A percentile compares a stretch with the other conserved stretches of the same genome.
phyloP scores from a whole-genome alignment of 352 stramenopile genomes.

The Salisapilia sapeloensis region DNA sequence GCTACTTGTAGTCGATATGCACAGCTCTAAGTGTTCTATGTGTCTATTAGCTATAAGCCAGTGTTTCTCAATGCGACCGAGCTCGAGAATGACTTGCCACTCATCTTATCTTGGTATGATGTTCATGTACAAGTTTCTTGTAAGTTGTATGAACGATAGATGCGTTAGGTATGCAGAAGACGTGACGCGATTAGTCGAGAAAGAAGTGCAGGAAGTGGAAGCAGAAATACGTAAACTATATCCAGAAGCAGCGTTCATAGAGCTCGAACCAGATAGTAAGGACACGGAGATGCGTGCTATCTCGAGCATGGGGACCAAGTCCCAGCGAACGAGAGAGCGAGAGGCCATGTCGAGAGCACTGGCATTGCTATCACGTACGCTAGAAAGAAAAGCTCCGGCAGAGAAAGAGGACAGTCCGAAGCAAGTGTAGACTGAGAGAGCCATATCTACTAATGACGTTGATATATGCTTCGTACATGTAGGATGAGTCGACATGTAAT shows the following conservation, averaged over 20 bases:
- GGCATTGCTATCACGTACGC: constrained; percentile 50
- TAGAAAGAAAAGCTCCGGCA: constrained; percentile 22
- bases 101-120: constrained; percentile 86
- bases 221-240: constrained; percentile 85
- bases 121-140: background rate
- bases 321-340: constrained; percentile 64
- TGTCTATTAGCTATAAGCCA: constrained; percentile 66
- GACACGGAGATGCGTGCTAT: constrained; percentile 77
- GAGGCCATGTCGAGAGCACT: constrained; percentile 69
- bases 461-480: too few relatives aligned
- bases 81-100: constrained; percentile 83
- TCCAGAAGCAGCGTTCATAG: constrained; percentile 92
- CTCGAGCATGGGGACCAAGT: constrained; percentile 65
- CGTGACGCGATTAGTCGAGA: constrained; percentile 91
- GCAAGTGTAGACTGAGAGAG: too few relatives aligned
- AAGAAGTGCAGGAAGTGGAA: constrained; percentile 93
- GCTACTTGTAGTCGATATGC: too few relatives aligned
- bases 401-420: too few relatives aligned
- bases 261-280: constrained; percentile 92
- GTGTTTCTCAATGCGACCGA: constrained; percentile 86
- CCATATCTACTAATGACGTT: too few relatives aligned
- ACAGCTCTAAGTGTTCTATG: constrained; percentile 3
- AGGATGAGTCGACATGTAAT: too few relatives aligned
- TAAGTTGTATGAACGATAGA: background rate
- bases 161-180: constrained; percentile 80